Conservation (phyloP, 2,329 filamentous ascomycete genomes). For the Penicillium corylophilum region DNA sequence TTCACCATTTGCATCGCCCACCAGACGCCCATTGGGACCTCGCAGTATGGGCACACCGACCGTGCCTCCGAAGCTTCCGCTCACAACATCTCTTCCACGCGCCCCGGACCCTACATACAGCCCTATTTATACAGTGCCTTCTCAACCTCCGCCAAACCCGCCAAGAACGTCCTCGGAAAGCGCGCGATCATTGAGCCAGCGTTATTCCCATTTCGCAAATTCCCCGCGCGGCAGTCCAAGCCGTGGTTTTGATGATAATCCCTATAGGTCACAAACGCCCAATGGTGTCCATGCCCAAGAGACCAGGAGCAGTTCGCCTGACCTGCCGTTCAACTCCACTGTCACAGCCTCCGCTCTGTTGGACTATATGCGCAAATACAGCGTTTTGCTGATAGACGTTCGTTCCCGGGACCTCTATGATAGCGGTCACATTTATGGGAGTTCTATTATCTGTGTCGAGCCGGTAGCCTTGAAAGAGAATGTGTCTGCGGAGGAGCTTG, state of each 20-base stretch:
- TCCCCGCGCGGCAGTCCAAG: conserved; percentile 37
- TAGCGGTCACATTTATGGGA: conserved; percentile 81
- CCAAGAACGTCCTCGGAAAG: conserved; percentile 44
- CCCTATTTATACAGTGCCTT: conserved; percentile 44
- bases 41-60: conserved; percentile 43
- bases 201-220: conserved; percentile 37
- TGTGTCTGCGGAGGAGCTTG: conserved; percentile 62
- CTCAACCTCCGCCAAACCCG: conserved; percentile 38
- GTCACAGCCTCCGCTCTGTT: conserved; percentile 71
- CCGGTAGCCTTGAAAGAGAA: conserved; percentile 71
- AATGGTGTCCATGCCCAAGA: conserved; percentile 42
- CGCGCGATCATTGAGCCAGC: conserved; percentile 36
- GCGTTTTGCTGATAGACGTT: conserved; percentile 80
- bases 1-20: conserved; percentile 14
- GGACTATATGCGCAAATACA: conserved; percentile 65
- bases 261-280: conserved; percentile 46
- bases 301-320: conserved; percentile 43
- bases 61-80: conserved; percentile 46
- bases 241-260: conserved; percentile 40
- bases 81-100: conserved; percentile 44
- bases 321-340: conserved; percentile 56
- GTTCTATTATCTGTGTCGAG: conserved; percentile 85
- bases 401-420: conserved; percentile 78
- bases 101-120: conserved; percentile 51
- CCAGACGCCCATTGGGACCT: conserved; percentile 41